phyloP scores from a whole-genome alignment of 2,329 filamentous ascomycete genomes.

The Fusarium nematophilum region DNA sequence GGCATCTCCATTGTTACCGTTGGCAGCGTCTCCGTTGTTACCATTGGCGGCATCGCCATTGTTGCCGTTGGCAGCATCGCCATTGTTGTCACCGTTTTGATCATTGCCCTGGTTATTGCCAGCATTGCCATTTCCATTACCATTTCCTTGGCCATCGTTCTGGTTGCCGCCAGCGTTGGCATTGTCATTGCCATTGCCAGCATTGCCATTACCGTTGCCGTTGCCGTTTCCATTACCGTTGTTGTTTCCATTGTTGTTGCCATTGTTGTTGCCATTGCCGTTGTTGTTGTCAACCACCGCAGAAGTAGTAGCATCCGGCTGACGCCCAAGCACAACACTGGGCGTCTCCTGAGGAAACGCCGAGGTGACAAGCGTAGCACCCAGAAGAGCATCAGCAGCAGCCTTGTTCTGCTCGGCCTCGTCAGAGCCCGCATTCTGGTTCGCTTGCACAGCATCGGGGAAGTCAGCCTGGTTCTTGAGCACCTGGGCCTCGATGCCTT shows the following conservation, averaged over 20 bases:
- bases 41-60: slow-evolving; percentile 5
- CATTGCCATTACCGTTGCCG: slow-evolving; percentile 10
- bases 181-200: slow-evolving; percentile 8
- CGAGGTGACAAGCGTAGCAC: slow-evolving; percentile 43
- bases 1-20: not conserved
- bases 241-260: not conserved
- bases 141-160: not conserved
- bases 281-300: slow-evolving; percentile 12
- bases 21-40: not conserved
- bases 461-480: slow-evolving; percentile 64
- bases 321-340: slow-evolving; percentile 33
- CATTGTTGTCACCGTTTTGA: slow-evolving; percentile 4
- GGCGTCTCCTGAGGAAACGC: slow-evolving; percentile 51
- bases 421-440: slow-evolving; percentile 53
- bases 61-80: not conserved
- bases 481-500: slow-evolving; percentile 61
- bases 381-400: slow-evolving; percentile 53
- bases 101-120: not conserved
- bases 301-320: slow-evolving; percentile 8
- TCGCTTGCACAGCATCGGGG: slow-evolving; percentile 52
- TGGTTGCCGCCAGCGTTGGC: slow-evolving; percentile 1
- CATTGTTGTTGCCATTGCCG: slow-evolving; percentile 12
- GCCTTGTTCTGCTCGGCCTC: slow-evolving; percentile 47
- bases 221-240: slow-evolving; percentile 25
- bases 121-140: not conserved